These are phyloP conservation scores for Lachnellula hyalina DNA, from an alignment of 2,329 filamentous ascomycete genomes.

Conservation along the genomic window DNA sequence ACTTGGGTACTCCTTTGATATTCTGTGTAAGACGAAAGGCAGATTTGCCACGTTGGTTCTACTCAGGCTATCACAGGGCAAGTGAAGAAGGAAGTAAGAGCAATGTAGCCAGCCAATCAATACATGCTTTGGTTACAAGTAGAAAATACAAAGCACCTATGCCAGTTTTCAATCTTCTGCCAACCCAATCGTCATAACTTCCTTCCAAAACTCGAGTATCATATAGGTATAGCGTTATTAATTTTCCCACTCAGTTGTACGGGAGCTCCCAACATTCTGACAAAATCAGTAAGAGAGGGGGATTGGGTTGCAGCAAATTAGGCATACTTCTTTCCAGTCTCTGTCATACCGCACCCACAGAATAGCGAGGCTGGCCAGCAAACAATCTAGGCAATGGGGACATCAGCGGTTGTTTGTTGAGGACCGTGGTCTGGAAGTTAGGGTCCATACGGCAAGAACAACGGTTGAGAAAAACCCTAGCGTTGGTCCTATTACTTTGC, in stretches of 20 bases:
- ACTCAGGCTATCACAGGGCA: too few relatives aligned
- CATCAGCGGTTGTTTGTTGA: neutral
- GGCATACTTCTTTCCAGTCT: slow-evolving; percentile 47
- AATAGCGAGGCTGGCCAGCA: slow-evolving; percentile 51
- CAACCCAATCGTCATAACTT: too few relatives aligned
- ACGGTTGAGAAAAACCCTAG: slow-evolving; percentile 42
- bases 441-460: slow-evolving; percentile 41
- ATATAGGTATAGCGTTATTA: slow-evolving; percentile 44
- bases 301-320: neutral
- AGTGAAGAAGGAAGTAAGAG: too few relatives aligned
- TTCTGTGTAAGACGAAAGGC: too few relatives aligned
- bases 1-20: too few relatives aligned
- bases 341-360: slow-evolving; percentile 50
- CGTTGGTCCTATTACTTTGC: slow-evolving; percentile 51
- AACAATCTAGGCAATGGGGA: slow-evolving; percentile 33
- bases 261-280: slow-evolving; percentile 45
- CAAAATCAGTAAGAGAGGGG: neutral
- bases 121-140: too few relatives aligned
- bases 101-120: too few relatives aligned
- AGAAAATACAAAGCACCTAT: too few relatives aligned
- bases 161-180: too few relatives aligned
- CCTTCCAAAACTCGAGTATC: slow-evolving; percentile 6
- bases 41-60: too few relatives aligned
- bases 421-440: neutral
- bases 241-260: slow-evolving; percentile 47